Base-by-base conservation (phyloP, 2,329 filamentous ascomycete species). In the Colletotrichum sojae region DNA sequence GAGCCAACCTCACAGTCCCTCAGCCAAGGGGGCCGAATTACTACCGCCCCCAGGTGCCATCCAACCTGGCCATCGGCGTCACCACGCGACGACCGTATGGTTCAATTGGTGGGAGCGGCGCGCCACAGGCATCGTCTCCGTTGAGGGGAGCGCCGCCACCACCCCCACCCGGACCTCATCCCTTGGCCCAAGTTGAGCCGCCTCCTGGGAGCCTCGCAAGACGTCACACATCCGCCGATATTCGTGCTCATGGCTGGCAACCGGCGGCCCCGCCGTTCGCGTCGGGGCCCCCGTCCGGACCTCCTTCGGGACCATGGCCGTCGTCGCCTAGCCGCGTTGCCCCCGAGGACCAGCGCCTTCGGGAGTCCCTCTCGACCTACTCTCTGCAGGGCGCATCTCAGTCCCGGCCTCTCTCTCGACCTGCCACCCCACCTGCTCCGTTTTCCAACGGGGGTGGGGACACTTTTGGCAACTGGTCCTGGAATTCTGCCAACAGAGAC, bases 171-270 rank as follows among this genome's bases (percentile, higher is more conserved):
- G 85, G 81, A 16, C 88, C 90, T 39, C 92, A 93, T 76, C 90
- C 90, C 40, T 84, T 91, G 20, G 88, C 91, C 18, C 84, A 88
- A 66, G 85, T 89, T 39, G 86, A 90, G 73, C 85, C 88, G 27
- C 88, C 89, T 40, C 89, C 91, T 43, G 88, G 89, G 65, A 94
- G 90, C 75, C 85, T 97, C 54, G 89, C 90, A 52, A 91, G 95
- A 71, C 90, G 95, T 70, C 96, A 99, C 81, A 99, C 96, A 2
- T 95, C 95, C 46, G 96, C 96, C 67, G 96, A 99, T 78, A 98
- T 99, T 74, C 91, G 96, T 61, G 92, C 95, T 74, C 92, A 94
- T 77, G 94, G 92, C 45, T 95, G 93, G 90, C 91, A 90, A 71
- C 85, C 85, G 8, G 85, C 81, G 56, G 82, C 84, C 36, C 48